Base-by-base conservation (phyloP, 2,329 filamentous ascomycete genomes). In the Paraconiothyrium sp. region DNA sequence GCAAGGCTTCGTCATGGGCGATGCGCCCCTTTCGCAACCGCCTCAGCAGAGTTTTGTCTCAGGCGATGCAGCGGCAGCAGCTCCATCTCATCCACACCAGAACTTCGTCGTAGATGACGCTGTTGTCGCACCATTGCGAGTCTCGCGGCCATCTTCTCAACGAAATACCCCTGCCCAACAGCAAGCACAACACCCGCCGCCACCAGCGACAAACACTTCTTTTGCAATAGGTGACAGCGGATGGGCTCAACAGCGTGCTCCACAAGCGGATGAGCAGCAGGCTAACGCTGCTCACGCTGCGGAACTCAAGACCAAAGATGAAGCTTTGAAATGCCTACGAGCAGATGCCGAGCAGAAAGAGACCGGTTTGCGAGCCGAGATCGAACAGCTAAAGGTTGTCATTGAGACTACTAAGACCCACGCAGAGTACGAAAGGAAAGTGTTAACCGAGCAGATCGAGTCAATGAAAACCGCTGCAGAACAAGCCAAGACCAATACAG, bases 251-350 rank as follows among this genome's bases (percentile, higher is more conserved):
- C 59, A 65, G 22, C 64, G 63, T 4, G 63, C 67, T 4, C 65
- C 63, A 8, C 67, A 70, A 39, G 54, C 55, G 3, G 24, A 43
- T 13, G 47, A 30, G 9, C 32, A n/a, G 14, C 59, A 54, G 48
- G 20, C 54, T 9, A 44, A 48, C 7, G 47, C 44, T 43, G 57
- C 66, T 43, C 66, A 72, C 58, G 49, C 59, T 48, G 65, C 67
- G 9, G 66, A 77, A 47, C 52, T 77, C n/a, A 72, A 69, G 52
- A 69, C 63, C 8, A 77, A 74, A 37, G 73, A 76, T 39, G 69
- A 77, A 24, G 66, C 68, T 16, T 57, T 72, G 7, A 70, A 70
- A 51, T 65, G 65, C 11, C 54, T 76, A 20, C 68, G 63, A n/a
- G 48, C 48, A 34, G 69, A 75, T 9, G 34, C 62, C 13, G 68